Evolutionary conservation across 2,329 filamentous ascomycete genomes (phyloP), one percentile per base, ranked within the genome.

Genomic region (Apiospora kogelbergensis): DNA sequence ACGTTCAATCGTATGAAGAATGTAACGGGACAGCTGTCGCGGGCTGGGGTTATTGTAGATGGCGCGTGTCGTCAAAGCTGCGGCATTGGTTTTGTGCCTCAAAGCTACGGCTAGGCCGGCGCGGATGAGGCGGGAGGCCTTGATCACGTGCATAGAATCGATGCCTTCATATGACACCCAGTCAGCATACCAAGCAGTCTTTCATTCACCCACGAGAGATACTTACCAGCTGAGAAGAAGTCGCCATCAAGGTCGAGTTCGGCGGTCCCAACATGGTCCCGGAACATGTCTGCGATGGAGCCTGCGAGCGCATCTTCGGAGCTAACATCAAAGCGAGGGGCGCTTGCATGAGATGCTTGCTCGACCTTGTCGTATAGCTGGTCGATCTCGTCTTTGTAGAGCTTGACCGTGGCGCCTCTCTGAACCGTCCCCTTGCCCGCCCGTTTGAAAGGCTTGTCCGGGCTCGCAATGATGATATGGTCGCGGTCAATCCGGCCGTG

Each of bases 401-500:
- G 65, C 53, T 78, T 80, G 1, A 82, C 53, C 0, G 83, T 81
- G 1, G 68, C 71, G 0, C 76, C 72, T n/a, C 83, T 79, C 73
- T 83, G 83, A 6, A 86, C 72, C 0, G 82, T 83, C 1, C 84
- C 84, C 72, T 87, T 87, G 1, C 79, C 77, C 0, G 84, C 80
- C 2, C 81, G 78, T 0, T 77, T 73, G 67, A 87, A 84, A 0
- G 84, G 83, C 71, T 81, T 84, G 10, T 77, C 71, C 0, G 81
- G 78, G 10, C 78, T 76, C 0, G 83, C 76, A 4, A 87, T 24
- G 0, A 73, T 71, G 33, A 86, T 74, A 45, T 84, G 76, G 11
- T 82, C 74, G 0, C 79, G 78, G 1, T 76, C 76, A 33, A 87
- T 83, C 40, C 81, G 83, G 1, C 83, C 85, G 66, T 86, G 84